Percentiles rank a stretch among this genome's conserved stretches.
phyloP scores from a whole-genome alignment of 768 basidiomycete species.

The Daedaleopsis sinensis region DNA sequence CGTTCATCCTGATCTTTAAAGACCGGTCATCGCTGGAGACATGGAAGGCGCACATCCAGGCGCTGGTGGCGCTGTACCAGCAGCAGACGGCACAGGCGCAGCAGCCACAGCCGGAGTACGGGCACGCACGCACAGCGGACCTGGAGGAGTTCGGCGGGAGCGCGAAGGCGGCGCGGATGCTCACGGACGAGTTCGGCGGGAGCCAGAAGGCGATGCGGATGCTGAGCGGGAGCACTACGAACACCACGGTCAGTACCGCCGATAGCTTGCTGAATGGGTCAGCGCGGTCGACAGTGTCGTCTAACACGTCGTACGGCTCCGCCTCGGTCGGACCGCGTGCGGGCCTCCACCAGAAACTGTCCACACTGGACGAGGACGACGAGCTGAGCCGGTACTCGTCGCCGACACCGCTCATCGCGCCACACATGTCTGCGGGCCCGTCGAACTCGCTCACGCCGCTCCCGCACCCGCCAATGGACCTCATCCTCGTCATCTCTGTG shows the following conservation, averaged over 20 bases:
- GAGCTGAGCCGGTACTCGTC: conserved; percentile 57
- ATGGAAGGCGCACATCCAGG: conserved; percentile 85
- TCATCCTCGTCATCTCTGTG: conserved; percentile 89
- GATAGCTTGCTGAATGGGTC: conserved; percentile 66
- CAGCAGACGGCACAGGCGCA: conserved; percentile 36
- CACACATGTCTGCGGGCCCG: conserved; percentile 72
- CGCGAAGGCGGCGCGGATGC: conserved; percentile 73
- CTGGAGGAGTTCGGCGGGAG: conserved; percentile 78
- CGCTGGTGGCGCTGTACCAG: conserved; percentile 74
- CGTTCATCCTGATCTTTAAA: conserved; percentile 95
- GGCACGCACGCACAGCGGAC: conserved; percentile 36
- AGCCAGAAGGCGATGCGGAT: conserved; percentile 77
- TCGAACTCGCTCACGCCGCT: conserved; percentile 83
- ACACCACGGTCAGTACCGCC: conserved; percentile 55
- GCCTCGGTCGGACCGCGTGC: conserved; percentile 23
- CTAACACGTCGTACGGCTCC: conserved; percentile 70
- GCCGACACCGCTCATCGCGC: conserved; percentile 59
- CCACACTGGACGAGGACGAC: conserved; percentile 74
- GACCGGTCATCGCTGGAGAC: conserved; percentile 87
- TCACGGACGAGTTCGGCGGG: conserved; percentile 77
- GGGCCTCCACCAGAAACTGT: conserved; percentile 49
- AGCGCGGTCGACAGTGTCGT: conserved; percentile 71
- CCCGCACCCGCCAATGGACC: conserved; percentile 85
- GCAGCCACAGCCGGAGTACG: conserved; percentile 23
- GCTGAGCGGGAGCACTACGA: conserved; percentile 77